phyloP scores from a whole-genome alignment of 2,329 filamentous ascomycete genomes.

The Leptoxyphium fumago region DNA sequence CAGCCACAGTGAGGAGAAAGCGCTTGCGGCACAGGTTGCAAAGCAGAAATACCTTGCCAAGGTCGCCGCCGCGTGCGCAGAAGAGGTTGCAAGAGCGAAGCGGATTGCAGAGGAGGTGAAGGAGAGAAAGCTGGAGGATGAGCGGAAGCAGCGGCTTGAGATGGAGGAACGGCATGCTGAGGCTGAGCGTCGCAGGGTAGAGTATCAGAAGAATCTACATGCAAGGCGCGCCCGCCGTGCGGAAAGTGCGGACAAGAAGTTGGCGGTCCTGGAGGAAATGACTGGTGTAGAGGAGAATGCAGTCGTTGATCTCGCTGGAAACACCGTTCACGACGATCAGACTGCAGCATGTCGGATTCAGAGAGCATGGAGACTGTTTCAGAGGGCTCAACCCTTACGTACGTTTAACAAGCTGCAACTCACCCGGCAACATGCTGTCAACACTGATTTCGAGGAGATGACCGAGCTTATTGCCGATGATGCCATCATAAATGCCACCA shows the following conservation, averaged over 20 bases:
- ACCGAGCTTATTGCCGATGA: constrained; percentile 53
- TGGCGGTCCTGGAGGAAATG: constrained; percentile 35
- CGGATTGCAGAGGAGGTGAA: constrained; percentile 71
- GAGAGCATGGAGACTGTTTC: constrained; percentile 50
- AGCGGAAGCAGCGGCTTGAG: constrained; percentile 52
- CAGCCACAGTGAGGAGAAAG: constrained; percentile 58
- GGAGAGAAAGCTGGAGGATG: constrained; percentile 62
- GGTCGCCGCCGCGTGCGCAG: constrained; percentile 66
- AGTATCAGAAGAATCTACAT: constrained; percentile 36
- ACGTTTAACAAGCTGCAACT: constrained; percentile 53
- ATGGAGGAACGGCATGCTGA: constrained; percentile 72
- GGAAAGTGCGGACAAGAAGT: constrained; percentile 34
- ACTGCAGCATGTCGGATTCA: constrained; percentile 53
- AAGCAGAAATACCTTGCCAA: constrained; percentile 69
- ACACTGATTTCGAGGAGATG: constrained; percentile 61
- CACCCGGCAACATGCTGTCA: constrained; percentile 54
- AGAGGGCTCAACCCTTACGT: constrained; percentile 44
- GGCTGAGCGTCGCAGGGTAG: constrained; percentile 52
- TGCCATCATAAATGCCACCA: constrained; percentile 49
- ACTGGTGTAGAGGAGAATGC: constrained; percentile 33
- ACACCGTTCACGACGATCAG: constrained; percentile 36
- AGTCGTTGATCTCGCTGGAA: constrained; percentile 16
- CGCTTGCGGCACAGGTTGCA: constrained; percentile 61
- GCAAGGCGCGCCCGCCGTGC: constrained; percentile 27
- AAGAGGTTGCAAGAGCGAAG: constrained; percentile 71